Evolutionary conservation across 306 rosid genomes (phyloP), one percentile per base, ranked within the genome.

Genomic region (Cucurbita argyrosperma): DNA sequence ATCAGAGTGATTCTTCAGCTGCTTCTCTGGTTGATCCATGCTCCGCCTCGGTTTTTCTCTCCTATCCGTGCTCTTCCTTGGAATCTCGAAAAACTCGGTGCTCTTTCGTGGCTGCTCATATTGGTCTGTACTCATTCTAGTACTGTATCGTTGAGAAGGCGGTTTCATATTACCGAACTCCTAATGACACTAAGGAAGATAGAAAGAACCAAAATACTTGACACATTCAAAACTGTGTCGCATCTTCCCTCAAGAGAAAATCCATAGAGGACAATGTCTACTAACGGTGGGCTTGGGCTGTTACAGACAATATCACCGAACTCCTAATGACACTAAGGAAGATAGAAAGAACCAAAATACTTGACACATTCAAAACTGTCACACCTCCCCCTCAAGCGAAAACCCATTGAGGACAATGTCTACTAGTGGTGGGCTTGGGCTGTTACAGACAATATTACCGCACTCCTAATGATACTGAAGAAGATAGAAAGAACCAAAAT

Each of bases 41-140:
- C 92, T 88, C 78, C 82, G 79, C 86, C 92, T 83, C 5, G 88
- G 92, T 76, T 88, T 88, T 59, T 88, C 89, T 79, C 92, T 85
- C 52, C 88, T 65, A 59, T 88, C 89, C 0, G 92, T 88, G 82
- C 89, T 88, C 82, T 83, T 87, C 55, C 89, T 81, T 54, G 82
- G 80, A 45, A 81, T 82, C 76, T 87, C 92, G n/a, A 83, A 84
- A 40, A 79, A 7, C 53, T 88, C 92, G 1, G 86, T 83, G 45
- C 92, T 88, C 85, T 82, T 85, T 16, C 89, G 79, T 56, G 92
- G 87, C 81, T 72, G 87, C 65, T 87, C 91, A 54, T 77, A 84
- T 72, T 87, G 87, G 74, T 84, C 91, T 6, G 83, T 82, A 80
- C 87, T 84, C 77, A 83, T 77, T 63, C 91, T 75, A 52, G 81